Base-by-base conservation (phyloP, 805 yeast species). In the baker's yeast (Saccharomyces cerevisiae) region DNA sequence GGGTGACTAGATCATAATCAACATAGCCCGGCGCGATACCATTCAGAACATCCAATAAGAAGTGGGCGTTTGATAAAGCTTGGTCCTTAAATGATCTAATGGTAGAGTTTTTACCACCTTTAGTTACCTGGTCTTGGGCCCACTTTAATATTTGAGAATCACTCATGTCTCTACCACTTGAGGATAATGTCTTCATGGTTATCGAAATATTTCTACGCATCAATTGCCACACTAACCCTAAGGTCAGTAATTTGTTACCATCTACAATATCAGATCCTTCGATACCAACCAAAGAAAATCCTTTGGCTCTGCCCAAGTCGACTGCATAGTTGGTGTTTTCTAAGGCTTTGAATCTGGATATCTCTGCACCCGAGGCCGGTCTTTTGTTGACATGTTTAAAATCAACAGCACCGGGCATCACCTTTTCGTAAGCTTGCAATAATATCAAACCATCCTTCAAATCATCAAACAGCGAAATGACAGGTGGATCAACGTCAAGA, bases 271-370 rank as follows among this genome's bases (percentile, higher is more conserved):
- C 99, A 2, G 97, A 89, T 52, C 99, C 99, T 70, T 94, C 98
- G 59, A 94, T 94, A 60, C 99, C 99, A 51, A 94, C 99, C 55
- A 94, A 78, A 1, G 98, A 92, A 71, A 94, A 94, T 52, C 85
- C 83, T 70, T 89, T 88, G 41, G 89, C 87, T 72, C 91, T 91
- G 63, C 99, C 99, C 51, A 95, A 79, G 62, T 89, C 96, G 46
- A 94, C 98, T n/a, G 96, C 96, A 67, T 94, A 94, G 72, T 94
- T 94, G n/a, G 96, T 89, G 71, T 94, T 94, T 73, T 94, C 99
- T 55, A 94, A 79, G 1, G 97, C 97, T 74, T 92, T 94, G 76
- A 94, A 94, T 61, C 97, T 82, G 47, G 89, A 81, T 60, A 94
- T 63, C 66, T 90, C 97, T 10, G 73, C 72, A 31, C 92, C 95